Conservation (phyloP, 352 stramenopile genomes). For the Globisporangium nunn region DNA sequence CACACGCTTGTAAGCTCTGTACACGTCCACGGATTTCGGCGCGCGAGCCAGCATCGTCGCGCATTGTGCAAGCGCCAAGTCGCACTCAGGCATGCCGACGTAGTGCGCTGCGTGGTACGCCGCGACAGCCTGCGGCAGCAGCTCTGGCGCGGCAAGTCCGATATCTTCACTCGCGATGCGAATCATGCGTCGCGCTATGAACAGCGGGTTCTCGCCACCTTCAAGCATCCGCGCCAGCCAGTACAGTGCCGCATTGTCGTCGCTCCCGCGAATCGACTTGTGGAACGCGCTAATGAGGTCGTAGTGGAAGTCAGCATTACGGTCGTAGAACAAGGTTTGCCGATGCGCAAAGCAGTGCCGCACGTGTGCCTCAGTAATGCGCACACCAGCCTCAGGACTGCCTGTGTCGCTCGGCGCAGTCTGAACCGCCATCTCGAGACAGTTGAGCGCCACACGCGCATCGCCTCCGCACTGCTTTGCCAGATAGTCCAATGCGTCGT, state of each 20-base stretch:
- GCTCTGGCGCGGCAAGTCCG: slow-evolving; percentile 57
- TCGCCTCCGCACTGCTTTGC: slow-evolving; percentile 72
- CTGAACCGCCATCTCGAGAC: slow-evolving; percentile 71
- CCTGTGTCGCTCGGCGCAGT: slow-evolving; percentile 17
- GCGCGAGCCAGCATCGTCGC: slow-evolving; percentile 73
- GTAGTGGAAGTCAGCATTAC: slow-evolving; percentile 84
- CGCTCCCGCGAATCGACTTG: slow-evolving; percentile 80
- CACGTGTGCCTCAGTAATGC: slow-evolving; percentile 53
- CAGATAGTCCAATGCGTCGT: slow-evolving; percentile 56
- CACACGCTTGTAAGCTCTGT: slow-evolving; percentile 75
- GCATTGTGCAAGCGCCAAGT: slow-evolving; percentile 75
- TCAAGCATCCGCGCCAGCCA: slow-evolving; percentile 85
- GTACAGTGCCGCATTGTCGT: slow-evolving; percentile 77
- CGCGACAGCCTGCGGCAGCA: slow-evolving; percentile 59
- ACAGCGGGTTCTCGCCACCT: slow-evolving; percentile 80
- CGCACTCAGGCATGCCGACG: slow-evolving; percentile 82
- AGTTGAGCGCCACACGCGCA: slow-evolving; percentile 74
- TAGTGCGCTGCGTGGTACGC: slow-evolving; percentile 72
- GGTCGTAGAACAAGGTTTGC: slow-evolving; percentile 79
- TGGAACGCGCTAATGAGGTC: slow-evolving; percentile 81
- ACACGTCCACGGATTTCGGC: slow-evolving; percentile 80
- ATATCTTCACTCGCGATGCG: slow-evolving; percentile 84
- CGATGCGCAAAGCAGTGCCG: slow-evolving; percentile 63
- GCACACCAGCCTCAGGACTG: slow-evolving; percentile 14
- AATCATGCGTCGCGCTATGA: slow-evolving; percentile 72